phyloP scores from a whole-genome alignment of 345 rosid genomes.

The Heritiera littoralis region DNA sequence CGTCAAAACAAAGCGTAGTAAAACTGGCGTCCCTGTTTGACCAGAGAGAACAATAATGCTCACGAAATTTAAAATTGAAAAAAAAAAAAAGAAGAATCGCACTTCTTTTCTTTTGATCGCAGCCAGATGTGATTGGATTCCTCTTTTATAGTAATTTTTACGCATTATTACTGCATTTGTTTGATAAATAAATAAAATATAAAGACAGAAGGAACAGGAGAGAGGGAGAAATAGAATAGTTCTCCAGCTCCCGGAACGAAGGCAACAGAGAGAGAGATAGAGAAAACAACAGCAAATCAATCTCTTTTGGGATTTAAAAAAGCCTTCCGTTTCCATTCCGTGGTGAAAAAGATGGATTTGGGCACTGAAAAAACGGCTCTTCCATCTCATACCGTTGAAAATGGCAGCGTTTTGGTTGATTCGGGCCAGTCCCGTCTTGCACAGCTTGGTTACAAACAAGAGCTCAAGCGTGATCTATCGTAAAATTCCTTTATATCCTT shows the following conservation, averaged over 20 bases:
- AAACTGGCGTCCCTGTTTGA: conserved; percentile 6
- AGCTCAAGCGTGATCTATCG: conserved; percentile 96
- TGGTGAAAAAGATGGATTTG: conserved; percentile 17
- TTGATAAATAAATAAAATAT: background rate
- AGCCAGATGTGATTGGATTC: background rate
- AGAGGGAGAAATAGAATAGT: background rate
- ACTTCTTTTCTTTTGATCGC: too few relatives aligned
- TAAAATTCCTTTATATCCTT: conserved; percentile 35
- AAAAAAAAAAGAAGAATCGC: background rate
- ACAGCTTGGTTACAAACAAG: conserved; percentile 97
- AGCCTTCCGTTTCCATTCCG: background rate
- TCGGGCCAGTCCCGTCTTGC: conserved; percentile 72
- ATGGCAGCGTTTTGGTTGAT: conserved; percentile 39
- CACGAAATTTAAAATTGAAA: background rate
- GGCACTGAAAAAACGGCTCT: conserved; percentile 29
- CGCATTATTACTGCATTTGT: background rate
- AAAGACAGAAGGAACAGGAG: background rate
- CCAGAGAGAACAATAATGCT: background rate
- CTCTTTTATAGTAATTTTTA: too few relatives aligned
- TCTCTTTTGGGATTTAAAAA: background rate
- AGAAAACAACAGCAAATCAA: background rate
- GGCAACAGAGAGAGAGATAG: background rate
- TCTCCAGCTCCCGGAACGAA: background rate
- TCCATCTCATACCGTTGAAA: conserved; percentile 29
- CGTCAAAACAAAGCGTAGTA: background rate